Percentiles rank a stretch among this genome's conserved stretches.
Evolutionary conservation across 345 rosid species (phyloP).

Genomic region (Combretum micranthum): DNA sequence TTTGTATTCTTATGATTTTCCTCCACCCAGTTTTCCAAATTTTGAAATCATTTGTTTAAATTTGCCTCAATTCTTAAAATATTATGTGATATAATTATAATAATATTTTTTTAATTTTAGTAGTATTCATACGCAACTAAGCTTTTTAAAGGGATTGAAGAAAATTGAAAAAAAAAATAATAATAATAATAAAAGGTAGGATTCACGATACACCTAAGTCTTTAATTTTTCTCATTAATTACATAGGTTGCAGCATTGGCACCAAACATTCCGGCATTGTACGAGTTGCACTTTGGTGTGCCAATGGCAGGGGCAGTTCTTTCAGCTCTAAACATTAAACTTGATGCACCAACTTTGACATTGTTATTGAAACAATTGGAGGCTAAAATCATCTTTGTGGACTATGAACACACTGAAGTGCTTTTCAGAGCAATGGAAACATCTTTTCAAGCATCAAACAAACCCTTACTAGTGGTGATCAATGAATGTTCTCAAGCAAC

Average conservation of each 20-base stretch:
- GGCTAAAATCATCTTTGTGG: conserved; percentile 38
- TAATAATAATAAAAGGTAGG: no score
- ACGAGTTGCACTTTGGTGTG: conserved; percentile 49
- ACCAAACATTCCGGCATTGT: conserved; percentile 54
- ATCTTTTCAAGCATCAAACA: conserved; percentile 5
- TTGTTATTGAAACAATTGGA: conserved; percentile 16
- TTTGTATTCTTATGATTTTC: no score
- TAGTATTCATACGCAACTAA: no score
- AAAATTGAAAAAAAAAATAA: no score
- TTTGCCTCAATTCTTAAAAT: no score
- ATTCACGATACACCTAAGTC: no score
- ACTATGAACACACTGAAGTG: conserved; percentile 18
- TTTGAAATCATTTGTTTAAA: no score
- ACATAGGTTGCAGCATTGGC: conserved; percentile 49
- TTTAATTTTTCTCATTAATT: neutral
- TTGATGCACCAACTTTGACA: conserved; percentile 28
- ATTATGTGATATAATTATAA: no score
- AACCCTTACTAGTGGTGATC: conserved; percentile 26
- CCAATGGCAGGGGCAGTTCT: conserved; percentile 58
- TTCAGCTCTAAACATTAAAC: conserved; percentile 29
- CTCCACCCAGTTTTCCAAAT: no score
- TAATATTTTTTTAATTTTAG: no score
- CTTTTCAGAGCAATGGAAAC: conserved; percentile 14
- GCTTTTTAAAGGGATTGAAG: no score
- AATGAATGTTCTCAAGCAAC: conserved; percentile 9